A percentile compares a stretch with the other conserved stretches of the same genome.
phyloP scores from a whole-genome alignment of 768 basidiomycete genomes.

The Phylloporus arenicola region DNA sequence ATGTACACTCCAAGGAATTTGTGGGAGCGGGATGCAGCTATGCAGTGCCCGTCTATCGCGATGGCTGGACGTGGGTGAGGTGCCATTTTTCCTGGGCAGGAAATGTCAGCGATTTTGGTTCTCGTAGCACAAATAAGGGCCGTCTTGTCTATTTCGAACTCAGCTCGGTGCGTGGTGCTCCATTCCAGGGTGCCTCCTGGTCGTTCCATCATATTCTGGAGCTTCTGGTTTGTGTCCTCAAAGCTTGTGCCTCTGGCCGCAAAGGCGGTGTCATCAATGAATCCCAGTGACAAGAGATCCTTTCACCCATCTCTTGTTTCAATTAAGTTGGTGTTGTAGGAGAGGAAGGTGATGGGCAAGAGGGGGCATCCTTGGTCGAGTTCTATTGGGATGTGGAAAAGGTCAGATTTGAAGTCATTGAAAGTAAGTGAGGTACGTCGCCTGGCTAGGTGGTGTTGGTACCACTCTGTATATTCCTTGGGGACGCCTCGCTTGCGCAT shows the following conservation, averaged over 20 bases:
- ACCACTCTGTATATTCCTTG: too few relatives aligned
- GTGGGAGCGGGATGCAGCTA: constrained; percentile 13
- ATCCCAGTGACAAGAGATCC: not conserved
- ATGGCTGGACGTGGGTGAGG: not conserved
- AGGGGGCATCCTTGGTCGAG: too few relatives aligned
- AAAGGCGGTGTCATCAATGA: constrained; percentile 3
- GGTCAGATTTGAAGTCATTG: too few relatives aligned
- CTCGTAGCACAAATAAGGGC: not conserved
- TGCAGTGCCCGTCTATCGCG: constrained; percentile 4
- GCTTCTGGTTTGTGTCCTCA: too few relatives aligned
- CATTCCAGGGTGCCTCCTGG: not conserved
- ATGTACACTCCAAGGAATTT: constrained; percentile 30
- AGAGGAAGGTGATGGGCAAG: not conserved
- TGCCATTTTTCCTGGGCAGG: too few relatives aligned
- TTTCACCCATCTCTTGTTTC: not conserved
- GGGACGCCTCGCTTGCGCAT: not conserved
- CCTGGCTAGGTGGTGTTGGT: too few relatives aligned
- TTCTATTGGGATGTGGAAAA: too few relatives aligned
- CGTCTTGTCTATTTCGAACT: constrained; percentile 5
- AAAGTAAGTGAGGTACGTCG: too few relatives aligned
- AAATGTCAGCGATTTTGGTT: too few relatives aligned
- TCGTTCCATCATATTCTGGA: not conserved
- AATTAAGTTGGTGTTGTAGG: constrained; percentile 27
- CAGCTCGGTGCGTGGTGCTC: too few relatives aligned
- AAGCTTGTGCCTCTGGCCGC: too few relatives aligned